Base-by-base conservation (phyloP, 169 alveolate species). In the Fabrea salina region DNA sequence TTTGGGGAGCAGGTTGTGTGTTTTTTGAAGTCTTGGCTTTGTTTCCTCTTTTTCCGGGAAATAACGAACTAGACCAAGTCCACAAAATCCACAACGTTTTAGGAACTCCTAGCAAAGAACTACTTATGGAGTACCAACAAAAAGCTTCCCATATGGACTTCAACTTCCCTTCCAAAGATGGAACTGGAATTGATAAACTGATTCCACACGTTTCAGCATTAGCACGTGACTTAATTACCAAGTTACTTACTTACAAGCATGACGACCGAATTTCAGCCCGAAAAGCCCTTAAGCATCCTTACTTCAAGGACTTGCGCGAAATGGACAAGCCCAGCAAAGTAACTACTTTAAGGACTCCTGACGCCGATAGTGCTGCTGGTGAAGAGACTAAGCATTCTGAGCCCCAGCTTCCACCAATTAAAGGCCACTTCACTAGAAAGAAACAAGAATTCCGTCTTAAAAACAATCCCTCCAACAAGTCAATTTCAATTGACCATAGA, bases 1-100 rank as follows among this genome's bases (percentile, higher is more conserved):
- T 94, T 35, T 96, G 97, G 95, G 98, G 97, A 25, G 97, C 91
- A 2, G 98, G 98, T 8, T 96, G 98, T 84, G 97, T 96, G 8
- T 86, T 94, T 82, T 96, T 96, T 79, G 98, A 96, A 79, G 89
- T 96, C 32, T 84, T 92, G 41, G 89, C 96, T 27, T 85, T 94
- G 22, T 96, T 94, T 77, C 98, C 98, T 3, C 93, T 96, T 39
- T 96, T 96, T 80, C 97, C 98, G 8, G 98, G 97, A 4, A 92
- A 86, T 33, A 91, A 95, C 83, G 98, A 91, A 84, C 75, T 91
- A 51, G 98, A 95, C 75, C 89, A 93, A 83, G 91, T 93, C 33
- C 81, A 86, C 67, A 95, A 93, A 85, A 95, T 95, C 33, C 97
- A 93, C 83, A 92, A 91, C 57, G 78, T 91, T 32, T 71, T 93